Evolutionary conservation across 1,139 yeast genomes (phyloP).

Genomic region (Pneumocystis wakefieldiae): DNA sequence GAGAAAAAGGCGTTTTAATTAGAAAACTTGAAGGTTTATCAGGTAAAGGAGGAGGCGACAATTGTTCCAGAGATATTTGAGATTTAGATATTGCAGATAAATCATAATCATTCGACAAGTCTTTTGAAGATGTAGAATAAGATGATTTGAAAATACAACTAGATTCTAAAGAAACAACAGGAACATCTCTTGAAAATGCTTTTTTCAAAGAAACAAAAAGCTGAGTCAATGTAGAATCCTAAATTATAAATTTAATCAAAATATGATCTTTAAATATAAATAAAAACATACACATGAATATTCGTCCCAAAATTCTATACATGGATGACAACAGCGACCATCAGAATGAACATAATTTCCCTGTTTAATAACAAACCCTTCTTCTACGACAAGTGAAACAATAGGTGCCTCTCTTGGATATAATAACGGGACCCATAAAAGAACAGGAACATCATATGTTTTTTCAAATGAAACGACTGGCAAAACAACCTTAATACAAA

Average conservation of each 20-base stretch:
- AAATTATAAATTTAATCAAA: slow-evolving; percentile 30
- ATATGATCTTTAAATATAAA: slow-evolving; percentile 24
- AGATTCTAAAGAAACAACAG: neutral
- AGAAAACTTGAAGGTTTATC: neutral
- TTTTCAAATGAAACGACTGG: slow-evolving; percentile 23
- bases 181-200: slow-evolving; percentile 17
- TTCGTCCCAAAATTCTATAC: slow-evolving; percentile 42
- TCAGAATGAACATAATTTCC: slow-evolving; percentile 56
- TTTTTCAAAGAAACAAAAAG: slow-evolving; percentile 18
- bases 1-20: neutral
- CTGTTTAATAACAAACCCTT: slow-evolving; percentile 36
- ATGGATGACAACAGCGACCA: slow-evolving; percentile 59
- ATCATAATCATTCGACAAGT: slow-evolving; percentile 7
- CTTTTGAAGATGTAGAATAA: neutral
- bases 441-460: slow-evolving; percentile 37
- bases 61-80: neutral
- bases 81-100: neutral
- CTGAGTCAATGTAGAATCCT: slow-evolving; percentile 37
- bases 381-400: slow-evolving; percentile 40
- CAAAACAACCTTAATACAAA: slow-evolving; percentile 16
- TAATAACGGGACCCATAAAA: slow-evolving; percentile 58
- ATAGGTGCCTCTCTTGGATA: slow-evolving; percentile 53
- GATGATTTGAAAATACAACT: neutral
- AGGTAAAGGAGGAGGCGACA: neutral
- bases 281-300: slow-evolving; percentile 26